A percentile compares a stretch with the other conserved stretches of the same genome.
Conservation (phyloP, 805 yeast genomes). For the Schizosaccharomyces japonicus region DNA sequence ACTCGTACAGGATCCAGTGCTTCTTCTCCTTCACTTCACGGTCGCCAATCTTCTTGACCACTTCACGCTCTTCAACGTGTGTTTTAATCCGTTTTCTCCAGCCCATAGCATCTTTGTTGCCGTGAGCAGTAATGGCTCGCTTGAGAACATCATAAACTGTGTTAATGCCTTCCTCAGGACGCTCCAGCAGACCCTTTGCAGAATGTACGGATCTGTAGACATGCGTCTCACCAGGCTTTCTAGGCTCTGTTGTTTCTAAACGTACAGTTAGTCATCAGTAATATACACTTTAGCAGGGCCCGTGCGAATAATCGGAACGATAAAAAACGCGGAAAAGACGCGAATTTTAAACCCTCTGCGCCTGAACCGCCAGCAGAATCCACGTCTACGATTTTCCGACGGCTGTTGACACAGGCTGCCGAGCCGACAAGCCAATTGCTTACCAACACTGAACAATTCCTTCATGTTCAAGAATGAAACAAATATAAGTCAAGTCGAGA, state of each 20-base stretch:
- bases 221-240: neutral
- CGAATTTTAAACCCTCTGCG: too few species aligned
- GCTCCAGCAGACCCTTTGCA: constrained; percentile 20
- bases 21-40: constrained; percentile 47
- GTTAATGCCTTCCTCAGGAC: constrained; percentile 39
- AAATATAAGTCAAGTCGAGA: too few species aligned
- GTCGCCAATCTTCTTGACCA: constrained; percentile 61
- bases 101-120: constrained; percentile 36
- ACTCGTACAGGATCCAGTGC: constrained; percentile 69
- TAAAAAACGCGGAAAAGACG: too few species aligned
- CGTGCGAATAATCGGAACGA: too few species aligned
- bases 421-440: too few species aligned
- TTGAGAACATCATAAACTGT: constrained; percentile 47
- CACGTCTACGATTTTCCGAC: too few species aligned
- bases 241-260: neutral
- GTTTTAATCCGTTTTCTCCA: constrained; percentile 55
- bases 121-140: constrained; percentile 37
- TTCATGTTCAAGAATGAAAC: too few species aligned
- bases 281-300: too few species aligned
- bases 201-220: neutral
- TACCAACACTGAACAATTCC: too few species aligned
- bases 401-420: too few species aligned
- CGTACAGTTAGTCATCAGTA: too few species aligned
- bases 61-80: constrained; percentile 50
- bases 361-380: too few species aligned